Base-by-base conservation (phyloP, 805 yeast genomes). In the Ogataea henricii region DNA sequence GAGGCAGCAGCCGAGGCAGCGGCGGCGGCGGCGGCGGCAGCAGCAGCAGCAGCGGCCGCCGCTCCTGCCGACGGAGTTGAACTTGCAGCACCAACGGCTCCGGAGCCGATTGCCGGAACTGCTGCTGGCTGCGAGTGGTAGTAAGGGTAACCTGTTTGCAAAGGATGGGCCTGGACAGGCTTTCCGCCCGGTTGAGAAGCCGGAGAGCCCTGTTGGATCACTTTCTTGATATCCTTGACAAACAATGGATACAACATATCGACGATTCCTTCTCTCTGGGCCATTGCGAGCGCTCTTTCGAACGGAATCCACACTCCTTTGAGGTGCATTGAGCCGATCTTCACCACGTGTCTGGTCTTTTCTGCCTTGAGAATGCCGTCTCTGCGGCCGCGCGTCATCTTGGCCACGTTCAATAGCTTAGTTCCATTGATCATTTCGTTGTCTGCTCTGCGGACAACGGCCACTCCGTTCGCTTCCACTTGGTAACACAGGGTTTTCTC, bases 251-350 rank as follows among this genome's bases (percentile, higher is more conserved):
- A 80, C 41, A 80, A 63, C 34, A 75, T 63, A 55, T 80, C 84
- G 18, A 79, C 82, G 43, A 80, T 82, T 30, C 81, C 81, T 63
- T 83, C 88, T 46, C 84, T 70, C 64, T 82, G 84, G 12, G 87
- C 87, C 77, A 83, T 76, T 32, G 83, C 81, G 30, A 83, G 65
- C 2, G 88, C 89, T 46, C 88, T 69, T 59, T 83, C 88, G 63
- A 83, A 83, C 5, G 89, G 89, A 44, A 83, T 82, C 89, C 89
- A 83, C 32, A 83, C 89, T 39, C 89, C 89, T 62, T 83, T 83
- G 53, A 83, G 69, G 63, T 83, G 85, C 87, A 83, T 83, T 13
- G 84, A 79, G n/a, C 89, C 89, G 59, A 83, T 82, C 63, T 83
- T 83, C 26, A 83, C 87, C 36, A 83, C 89, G 57, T 82, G 83